Base-by-base conservation (phyloP, 1,284 basidiomycete genomes). In the Malassezia yamatoensis region DNA sequence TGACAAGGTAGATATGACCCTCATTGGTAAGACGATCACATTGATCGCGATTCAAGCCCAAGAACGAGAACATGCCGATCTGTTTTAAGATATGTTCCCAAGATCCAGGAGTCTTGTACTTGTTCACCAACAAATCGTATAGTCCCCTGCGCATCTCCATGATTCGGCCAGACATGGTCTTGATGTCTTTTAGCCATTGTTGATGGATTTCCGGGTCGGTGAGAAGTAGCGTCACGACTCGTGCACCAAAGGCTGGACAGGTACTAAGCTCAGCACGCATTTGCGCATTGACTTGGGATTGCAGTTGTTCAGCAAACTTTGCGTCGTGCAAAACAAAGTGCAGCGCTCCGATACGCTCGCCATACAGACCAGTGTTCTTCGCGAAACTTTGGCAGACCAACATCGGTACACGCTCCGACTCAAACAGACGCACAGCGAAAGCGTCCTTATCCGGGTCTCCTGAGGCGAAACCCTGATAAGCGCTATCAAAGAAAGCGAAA, bases 331-430 rank as follows among this genome's bases (percentile, higher is more conserved):
- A 60, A 32, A 72, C 61, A 15, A 74, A 58, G 62, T 74, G 72
- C 33, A 85, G 80, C 42, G 80, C 79, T n/a, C 84, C 84, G 15
- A 84, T 81, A 44, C 87, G 85, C 70, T 66, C 94, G 48, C 88
- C 86, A 73, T 96, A 96, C 75, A 96, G 74, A 7, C 91, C 91
- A 10, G 90, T 89, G 70, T 94, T 94, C 82, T 96, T 94, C 36
- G 90, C 89, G 77, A 91, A 94, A 75, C 86, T 88, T 85, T 93
- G 94, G 79, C 89, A 93, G 50, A 94, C 82, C 29, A 96, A 80
- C 77, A 91, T 72, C 24, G 88, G 82, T 47, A 94, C 83, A 16
- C 81, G 81, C 59, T 79, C 79, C 64, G 82, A 78, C 32, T 84
- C 85, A 78, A 96, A 94, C 79, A 94, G 83, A 61, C 94, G 87